Base-by-base conservation (phyloP, 2,329 filamentous ascomycete genomes). In the Aureobasidium leucospermi region DNA sequence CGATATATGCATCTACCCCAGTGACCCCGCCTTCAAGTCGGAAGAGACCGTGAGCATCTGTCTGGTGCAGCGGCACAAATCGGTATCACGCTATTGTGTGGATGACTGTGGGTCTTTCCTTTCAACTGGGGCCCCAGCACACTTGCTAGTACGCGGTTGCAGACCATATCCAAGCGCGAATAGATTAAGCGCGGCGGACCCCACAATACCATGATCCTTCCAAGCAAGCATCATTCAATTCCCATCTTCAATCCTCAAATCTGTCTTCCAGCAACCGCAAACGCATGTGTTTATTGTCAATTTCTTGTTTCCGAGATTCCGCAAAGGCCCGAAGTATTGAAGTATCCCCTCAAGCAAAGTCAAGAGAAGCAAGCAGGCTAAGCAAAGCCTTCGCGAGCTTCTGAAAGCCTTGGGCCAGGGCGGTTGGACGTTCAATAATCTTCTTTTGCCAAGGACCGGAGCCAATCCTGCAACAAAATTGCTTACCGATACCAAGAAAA, bases 401-500 rank as follows among this genome's bases (percentile, higher is more conserved):
- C 52, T 28, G 15, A 48, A 23, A 15, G 34, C n/a, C 46, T 34
- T 45, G 10, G 28, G 4, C 28, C 41, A 45, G 13, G 11, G 52
- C 41, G 31, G 55, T 41, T 58, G 55, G 13, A 31, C 55, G 32
- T 47, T 41, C 23, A 48, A 58, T 19, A 15, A 11, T 58, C 43
- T 48, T 58, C 43, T 48, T 41, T 31, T 29, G 52, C 52, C 52
- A 57, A 57, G 52, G 31, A 28, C 16, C 38, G 42, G 19, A 46
- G 39, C 41, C 38, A 55, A 55, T 55, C 51, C 38, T 55, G 51
- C 29, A 19, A n/a, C 51, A 45, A 45, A 32, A 57, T 57, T 57
- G 52, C 52, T 57, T 57, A 57, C 52, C 52, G 32, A 38, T 46
- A 57, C 52, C 52, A 57, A 57, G 52, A 46, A 57, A 57, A 2